Conservation (phyloP, 345 rosid genomes). For the Citrus glauca region DNA sequence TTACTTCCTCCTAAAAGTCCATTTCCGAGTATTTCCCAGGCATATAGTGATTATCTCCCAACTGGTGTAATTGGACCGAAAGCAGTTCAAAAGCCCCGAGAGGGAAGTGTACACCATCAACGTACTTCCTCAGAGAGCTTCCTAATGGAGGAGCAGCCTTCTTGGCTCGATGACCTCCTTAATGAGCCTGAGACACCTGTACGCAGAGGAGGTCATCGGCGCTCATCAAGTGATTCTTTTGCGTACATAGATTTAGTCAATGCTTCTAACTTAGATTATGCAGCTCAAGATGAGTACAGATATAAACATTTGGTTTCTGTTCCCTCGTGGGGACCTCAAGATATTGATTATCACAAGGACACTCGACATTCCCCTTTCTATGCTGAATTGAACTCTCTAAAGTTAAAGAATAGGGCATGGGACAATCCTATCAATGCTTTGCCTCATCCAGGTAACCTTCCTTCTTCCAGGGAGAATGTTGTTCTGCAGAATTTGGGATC, state of each 20-base stretch:
- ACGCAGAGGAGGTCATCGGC: slow-evolving; percentile 84
- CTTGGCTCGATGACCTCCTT: slow-evolving; percentile 99
- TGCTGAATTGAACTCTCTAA: slow-evolving; percentile 43
- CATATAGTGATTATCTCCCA: slow-evolving; percentile 64
- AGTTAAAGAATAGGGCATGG: slow-evolving; percentile 51
- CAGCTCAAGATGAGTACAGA: slow-evolving; percentile 59
- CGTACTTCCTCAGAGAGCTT: slow-evolving; percentile 91
- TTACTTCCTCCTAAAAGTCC: slow-evolving; percentile 95
- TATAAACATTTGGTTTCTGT: slow-evolving; percentile 34
- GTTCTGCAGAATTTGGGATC: slow-evolving; percentile 50
- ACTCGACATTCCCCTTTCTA: slow-evolving; percentile 41
- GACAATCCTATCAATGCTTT: slow-evolving; percentile 42
- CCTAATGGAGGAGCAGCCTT: slow-evolving; percentile 87
- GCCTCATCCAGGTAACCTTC: slow-evolving; percentile 40
- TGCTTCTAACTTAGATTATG: slow-evolving; percentile 50
- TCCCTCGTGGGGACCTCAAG: slow-evolving; percentile 66
- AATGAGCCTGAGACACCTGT: slow-evolving; percentile 96
- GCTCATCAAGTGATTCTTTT: slow-evolving; percentile 96
- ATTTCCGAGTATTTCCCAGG: slow-evolving; percentile 64
- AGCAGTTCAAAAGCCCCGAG: slow-evolving; percentile 63
- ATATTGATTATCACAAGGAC: slow-evolving; percentile 54
- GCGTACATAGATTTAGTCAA: slow-evolving; percentile 72
- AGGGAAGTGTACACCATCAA: slow-evolving; percentile 60
- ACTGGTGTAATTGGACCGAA: slow-evolving; percentile 55
- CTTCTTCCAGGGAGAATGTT: slow-evolving; percentile 48